Base-by-base conservation (phyloP, 169 alveolate species). In the Plasmodium ovale region DNA sequence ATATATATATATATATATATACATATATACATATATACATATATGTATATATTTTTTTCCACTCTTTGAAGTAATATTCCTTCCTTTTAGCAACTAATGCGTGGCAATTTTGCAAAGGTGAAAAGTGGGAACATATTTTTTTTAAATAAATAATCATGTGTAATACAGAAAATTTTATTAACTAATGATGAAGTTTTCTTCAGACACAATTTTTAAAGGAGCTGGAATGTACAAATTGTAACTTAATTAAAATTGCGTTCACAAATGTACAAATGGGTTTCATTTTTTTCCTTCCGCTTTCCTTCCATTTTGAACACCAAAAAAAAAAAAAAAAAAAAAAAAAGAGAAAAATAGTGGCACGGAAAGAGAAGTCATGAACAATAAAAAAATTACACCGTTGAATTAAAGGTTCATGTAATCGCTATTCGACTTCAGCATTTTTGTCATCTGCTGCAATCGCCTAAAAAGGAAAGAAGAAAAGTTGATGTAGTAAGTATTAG, bases 391-490 rank as follows among this genome's bases (percentile, higher is more conserved):
- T 31, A 19, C 47, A 69, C 19, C 39, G 14, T 25, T 33, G 47
- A n/a, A 27, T 62, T 59, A 73, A 49, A 79, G 64, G 35, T 49
- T 79, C 68, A 65, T 64, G 33, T 64, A 35, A 53, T 79, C 89
- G 12, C 64, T 62, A 69, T 56, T 79, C 27, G 89, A 79, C 56
- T 79, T 79, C 53, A 79, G 56, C 44, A 79, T 33, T 16, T 79
- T 79, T 37, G 89, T 79, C 89, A 79, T 79, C 33, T 79, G 89
- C 51, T 79, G 82, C 21, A 79, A 39, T 0, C 89, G 89, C 54
- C 89, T 79, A 72, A 54, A 33, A 16, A 39, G 39, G 47, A 42
- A 33, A 79, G 64, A 33, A 47, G 25, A 0, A 10, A 65, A 47
- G 3, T 35, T 12, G 16, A 29, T 51, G 3, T 9, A 31, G 21